Conservation (phyloP, 768 basidiomycete species). For the Auriculariales sp. region DNA sequence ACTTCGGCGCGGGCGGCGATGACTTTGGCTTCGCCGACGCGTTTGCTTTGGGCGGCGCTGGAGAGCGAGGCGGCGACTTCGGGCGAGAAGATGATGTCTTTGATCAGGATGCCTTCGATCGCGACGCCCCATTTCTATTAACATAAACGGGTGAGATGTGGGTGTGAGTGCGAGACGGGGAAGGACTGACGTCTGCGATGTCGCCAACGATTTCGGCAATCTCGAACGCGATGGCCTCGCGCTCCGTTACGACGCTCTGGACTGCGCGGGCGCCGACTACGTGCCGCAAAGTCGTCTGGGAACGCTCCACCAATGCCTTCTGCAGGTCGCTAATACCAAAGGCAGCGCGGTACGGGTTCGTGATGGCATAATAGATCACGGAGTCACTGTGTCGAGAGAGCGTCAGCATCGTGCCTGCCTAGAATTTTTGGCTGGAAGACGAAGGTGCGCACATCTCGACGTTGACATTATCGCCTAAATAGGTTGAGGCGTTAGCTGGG, state of each 20-base stretch:
- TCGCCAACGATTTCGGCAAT: constrained; percentile 93
- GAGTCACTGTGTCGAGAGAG: constrained; percentile 45
- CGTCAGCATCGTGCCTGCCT: no score
- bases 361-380: constrained; percentile 73
- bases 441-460: constrained; percentile 63
- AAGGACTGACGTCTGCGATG: constrained; percentile 41
- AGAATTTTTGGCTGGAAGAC: no score
- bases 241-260: constrained; percentile 93
- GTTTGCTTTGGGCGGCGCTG: constrained; percentile 92
- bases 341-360: constrained; percentile 59
- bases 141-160: neutral
- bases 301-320: constrained; percentile 68
- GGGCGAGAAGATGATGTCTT: constrained; percentile 84
- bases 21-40: constrained; percentile 92
- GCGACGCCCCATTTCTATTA: constrained; percentile 79
- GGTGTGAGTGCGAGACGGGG: no score
- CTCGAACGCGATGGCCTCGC: constrained; percentile 91
- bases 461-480: constrained; percentile 92
- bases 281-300: constrained; percentile 92
- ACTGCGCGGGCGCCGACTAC: constrained; percentile 91
- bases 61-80: constrained; percentile 87
- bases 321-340: constrained; percentile 88
- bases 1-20: constrained; percentile 94
- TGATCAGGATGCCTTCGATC: constrained; percentile 92
- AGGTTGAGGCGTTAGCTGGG: no score